These are phyloP conservation scores for Epichloe festucae DNA, from an alignment of 2,329 filamentous ascomycete species.

Conservation along the genomic window DNA sequence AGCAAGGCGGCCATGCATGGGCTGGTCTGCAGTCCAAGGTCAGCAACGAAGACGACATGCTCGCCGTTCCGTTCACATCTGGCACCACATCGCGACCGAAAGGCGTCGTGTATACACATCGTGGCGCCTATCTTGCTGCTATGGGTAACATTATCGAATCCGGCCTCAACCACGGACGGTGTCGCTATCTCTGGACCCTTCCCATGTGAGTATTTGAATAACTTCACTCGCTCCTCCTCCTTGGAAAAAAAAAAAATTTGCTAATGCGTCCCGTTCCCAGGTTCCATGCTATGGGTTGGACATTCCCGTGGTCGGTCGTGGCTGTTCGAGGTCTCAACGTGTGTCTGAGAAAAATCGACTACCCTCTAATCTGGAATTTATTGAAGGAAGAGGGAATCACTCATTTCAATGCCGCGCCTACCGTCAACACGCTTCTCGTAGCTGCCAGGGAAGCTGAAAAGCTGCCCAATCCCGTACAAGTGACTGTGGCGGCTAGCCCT, in stretches of 20 bases:
- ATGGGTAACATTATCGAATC: conserved; percentile 82
- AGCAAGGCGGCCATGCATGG: conserved; percentile 62
- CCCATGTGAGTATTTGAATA: conserved; percentile 52
- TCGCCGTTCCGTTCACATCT: conserved; percentile 87
- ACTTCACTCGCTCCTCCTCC: too few relatives aligned
- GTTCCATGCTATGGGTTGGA: conserved; percentile 65
- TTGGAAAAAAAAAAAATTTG: neutral
- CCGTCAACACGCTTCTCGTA: conserved; percentile 88
- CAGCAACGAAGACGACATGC: conserved; percentile 62
- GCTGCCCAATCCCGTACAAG: conserved; percentile 59
- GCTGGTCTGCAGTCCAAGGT: conserved; percentile 57
- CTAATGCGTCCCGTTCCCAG: conserved; percentile 16
- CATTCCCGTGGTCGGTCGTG: conserved; percentile 86
- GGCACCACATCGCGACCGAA: conserved; percentile 88
- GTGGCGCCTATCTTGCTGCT: conserved; percentile 74
- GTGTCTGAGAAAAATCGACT: conserved; percentile 89
- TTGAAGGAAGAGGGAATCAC: conserved; percentile 79
- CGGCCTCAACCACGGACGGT: conserved; percentile 62
- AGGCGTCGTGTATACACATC: conserved; percentile 83
- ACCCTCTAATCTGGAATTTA: conserved; percentile 80
- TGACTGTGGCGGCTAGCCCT: conserved; percentile 86
- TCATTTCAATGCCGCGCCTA: conserved; percentile 92
- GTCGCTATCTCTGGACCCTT: conserved; percentile 81
- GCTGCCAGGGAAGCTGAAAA: conserved; percentile 60
- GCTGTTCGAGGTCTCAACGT: conserved; percentile 90